Conservation (phyloP, 768 basidiomycete genomes). For the Suillus tomentosus region DNA sequence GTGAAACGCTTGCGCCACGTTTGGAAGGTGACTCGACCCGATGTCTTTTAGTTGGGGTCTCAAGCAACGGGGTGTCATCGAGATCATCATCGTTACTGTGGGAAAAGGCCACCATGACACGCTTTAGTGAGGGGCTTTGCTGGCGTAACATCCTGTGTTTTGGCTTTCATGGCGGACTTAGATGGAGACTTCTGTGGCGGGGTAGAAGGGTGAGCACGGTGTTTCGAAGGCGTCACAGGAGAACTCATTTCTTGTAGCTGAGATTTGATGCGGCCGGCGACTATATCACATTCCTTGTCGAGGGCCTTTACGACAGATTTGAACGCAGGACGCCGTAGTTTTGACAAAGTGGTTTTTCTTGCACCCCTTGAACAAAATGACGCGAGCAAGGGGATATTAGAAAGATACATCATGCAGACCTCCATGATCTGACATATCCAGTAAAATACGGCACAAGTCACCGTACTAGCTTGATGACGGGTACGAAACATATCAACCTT, state of each 20-base stretch:
- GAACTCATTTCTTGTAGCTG: conserved; percentile 11
- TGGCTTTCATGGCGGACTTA: no score
- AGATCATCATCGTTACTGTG: conserved; percentile 7
- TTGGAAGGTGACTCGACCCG: conserved; percentile 31
- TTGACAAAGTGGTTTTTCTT: conserved; percentile 22
- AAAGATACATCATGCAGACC: conserved; percentile 24
- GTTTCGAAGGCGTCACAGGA: background rate
- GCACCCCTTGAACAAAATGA: conserved; percentile 16
- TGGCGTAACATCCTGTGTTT: no score
- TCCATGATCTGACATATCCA: conserved; percentile 46
- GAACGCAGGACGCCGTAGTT: conserved; percentile 22
- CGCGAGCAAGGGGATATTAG: background rate
- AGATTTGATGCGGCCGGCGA: conserved; percentile 27
- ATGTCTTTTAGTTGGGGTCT: conserved; percentile 46
- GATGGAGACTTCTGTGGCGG: no score
- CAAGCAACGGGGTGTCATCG: conserved; percentile 33
- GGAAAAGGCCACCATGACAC: no score
- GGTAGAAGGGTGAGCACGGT: background rate
- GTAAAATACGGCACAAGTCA: conserved; percentile 45
- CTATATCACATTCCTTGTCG: conserved; percentile 27
- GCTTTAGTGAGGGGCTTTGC: no score
- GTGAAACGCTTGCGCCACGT: conserved; percentile 17
- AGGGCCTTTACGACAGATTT: conserved; percentile 23
- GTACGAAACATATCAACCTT: conserved; percentile 19
- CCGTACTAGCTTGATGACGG: conserved; percentile 21